Evolutionary conservation across 148 eudicot genomes (phyloP).

Genomic region (Pharnaceum exiguum): DNA sequence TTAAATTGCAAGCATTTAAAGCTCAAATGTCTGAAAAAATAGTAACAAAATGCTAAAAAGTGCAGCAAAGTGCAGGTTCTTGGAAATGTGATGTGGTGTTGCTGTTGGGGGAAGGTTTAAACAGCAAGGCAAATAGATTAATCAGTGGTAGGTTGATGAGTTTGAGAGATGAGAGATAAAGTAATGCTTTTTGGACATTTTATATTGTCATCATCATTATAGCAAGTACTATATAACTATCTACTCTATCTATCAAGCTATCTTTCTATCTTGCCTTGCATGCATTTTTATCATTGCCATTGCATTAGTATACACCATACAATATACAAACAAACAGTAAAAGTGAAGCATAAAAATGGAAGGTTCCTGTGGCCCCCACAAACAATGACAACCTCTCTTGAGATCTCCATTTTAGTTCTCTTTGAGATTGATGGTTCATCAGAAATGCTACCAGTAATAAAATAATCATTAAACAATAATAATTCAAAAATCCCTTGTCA

Average conservation of each 20-base stretch:
- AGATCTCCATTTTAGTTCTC: background rate
- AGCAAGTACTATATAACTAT: no score
- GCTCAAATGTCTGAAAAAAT: background rate
- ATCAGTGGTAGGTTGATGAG: slow-evolving; percentile 58
- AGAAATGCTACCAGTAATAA: background rate
- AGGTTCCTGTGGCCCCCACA: slow-evolving; percentile 22
- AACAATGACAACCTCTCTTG: no score
- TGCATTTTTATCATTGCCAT: background rate
- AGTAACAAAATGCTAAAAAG: background rate
- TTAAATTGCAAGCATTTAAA: slow-evolving; percentile 1
- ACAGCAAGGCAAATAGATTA: slow-evolving; percentile 43
- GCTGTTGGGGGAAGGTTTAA: slow-evolving; percentile 28
- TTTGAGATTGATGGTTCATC: slow-evolving; percentile 15
- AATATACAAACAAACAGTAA: slow-evolving; percentile 43
- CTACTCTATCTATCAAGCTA: no score
- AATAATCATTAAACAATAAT: background rate
- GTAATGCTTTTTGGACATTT: background rate
- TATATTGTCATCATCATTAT: background rate
- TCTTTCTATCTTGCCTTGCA: no score
- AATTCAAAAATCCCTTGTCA: slow-evolving; percentile 12
- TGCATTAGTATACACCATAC: slow-evolving; percentile 23
- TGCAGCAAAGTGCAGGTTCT: slow-evolving; percentile 6
- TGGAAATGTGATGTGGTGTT: slow-evolving; percentile 11
- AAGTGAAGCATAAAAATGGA: slow-evolving; percentile 43
- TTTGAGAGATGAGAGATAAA: slow-evolving; percentile 16